Evolutionary conservation across 2,329 filamentous ascomycete species (phyloP).

Genomic region (Graphilbum sp.): DNA sequence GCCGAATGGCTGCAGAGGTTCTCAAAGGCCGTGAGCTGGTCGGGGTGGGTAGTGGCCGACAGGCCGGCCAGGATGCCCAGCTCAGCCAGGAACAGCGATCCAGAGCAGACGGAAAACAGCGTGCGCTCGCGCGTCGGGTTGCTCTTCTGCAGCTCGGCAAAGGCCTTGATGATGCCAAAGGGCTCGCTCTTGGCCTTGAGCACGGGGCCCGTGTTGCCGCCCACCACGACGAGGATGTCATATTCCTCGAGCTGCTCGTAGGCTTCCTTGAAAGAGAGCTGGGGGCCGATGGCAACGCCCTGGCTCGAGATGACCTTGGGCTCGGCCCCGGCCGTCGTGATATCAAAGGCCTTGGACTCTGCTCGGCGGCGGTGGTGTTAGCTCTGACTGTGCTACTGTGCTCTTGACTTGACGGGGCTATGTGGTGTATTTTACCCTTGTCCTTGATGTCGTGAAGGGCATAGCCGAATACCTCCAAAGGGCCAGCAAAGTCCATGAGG

Average conservation of each 20-base stretch:
- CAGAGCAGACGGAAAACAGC: conserved; percentile 64
- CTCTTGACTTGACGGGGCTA: no score
- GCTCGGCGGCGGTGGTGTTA: conserved; percentile 2
- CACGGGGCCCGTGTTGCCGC: conserved; percentile 48
- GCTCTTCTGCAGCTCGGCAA: conserved; percentile 62
- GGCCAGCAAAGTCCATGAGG: conserved; percentile 40
- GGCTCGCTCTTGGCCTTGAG: conserved; percentile 54
- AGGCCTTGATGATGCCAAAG: conserved; percentile 56
- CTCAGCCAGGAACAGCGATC: conserved; percentile 59
- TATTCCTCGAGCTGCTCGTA: conserved; percentile 58
- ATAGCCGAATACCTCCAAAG: conserved; percentile 32
- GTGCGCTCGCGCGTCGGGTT: conserved; percentile 69
- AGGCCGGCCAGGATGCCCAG: conserved; percentile 64
- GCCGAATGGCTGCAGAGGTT: conserved; percentile 62
- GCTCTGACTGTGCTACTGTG: background rate
- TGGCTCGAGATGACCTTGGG: conserved; percentile 39
- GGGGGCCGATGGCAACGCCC: conserved; percentile 54
- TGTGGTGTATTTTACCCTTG: no score
- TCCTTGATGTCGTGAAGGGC: conserved; percentile 39
- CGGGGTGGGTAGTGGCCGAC: conserved; percentile 67
- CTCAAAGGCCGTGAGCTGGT: conserved; percentile 66
- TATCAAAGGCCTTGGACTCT: conserved; percentile 42
- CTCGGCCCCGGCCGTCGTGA: conserved; percentile 37
- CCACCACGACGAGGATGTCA: conserved; percentile 64
- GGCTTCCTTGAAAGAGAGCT: conserved; percentile 66